These are phyloP conservation scores for Aureobasidium sp. DNA, from an alignment of 2,329 filamentous ascomycete genomes.

Conservation along the genomic window DNA sequence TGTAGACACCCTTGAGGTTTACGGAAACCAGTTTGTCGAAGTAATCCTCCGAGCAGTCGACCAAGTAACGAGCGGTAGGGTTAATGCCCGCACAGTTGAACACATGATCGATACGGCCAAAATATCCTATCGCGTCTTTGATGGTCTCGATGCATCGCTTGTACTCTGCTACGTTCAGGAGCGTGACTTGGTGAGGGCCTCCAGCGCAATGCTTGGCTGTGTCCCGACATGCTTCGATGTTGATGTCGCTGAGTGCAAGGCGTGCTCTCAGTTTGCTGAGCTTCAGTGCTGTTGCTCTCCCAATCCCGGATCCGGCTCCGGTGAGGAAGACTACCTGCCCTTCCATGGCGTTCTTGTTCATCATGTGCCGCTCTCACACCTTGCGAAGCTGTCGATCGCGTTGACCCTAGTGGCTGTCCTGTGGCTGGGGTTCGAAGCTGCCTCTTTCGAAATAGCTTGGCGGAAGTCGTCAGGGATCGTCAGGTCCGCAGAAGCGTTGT, in stretches of 20 bases:
- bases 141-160: constrained; percentile 21
- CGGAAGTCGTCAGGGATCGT: neutral
- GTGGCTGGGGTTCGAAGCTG: neutral
- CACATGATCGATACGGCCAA: constrained; percentile 32
- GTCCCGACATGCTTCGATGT: constrained; percentile 23
- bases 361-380: neutral
- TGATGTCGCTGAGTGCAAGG: constrained; percentile 34
- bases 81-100: constrained; percentile 35
- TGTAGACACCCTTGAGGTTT: constrained; percentile 34
- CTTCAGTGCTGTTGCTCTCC: constrained; percentile 34
- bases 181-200: constrained; percentile 29
- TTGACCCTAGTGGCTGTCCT: neutral
- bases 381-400: neutral
- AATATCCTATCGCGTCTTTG: constrained; percentile 20
- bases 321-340: constrained; percentile 23
- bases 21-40: constrained; percentile 31
- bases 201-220: constrained; percentile 18
- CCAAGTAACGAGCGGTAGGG: constrained; percentile 25
- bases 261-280: constrained; percentile 35
- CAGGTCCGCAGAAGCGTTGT: neutral
- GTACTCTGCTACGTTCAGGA: constrained; percentile 22
- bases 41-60: constrained; percentile 34
- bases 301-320: constrained; percentile 30
- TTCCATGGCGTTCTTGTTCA: constrained; percentile 13
- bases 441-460: neutral